These are phyloP conservation scores for Globisporangium nagaii DNA, from an alignment of 352 stramenopile species.

Conservation along the genomic window DNA sequence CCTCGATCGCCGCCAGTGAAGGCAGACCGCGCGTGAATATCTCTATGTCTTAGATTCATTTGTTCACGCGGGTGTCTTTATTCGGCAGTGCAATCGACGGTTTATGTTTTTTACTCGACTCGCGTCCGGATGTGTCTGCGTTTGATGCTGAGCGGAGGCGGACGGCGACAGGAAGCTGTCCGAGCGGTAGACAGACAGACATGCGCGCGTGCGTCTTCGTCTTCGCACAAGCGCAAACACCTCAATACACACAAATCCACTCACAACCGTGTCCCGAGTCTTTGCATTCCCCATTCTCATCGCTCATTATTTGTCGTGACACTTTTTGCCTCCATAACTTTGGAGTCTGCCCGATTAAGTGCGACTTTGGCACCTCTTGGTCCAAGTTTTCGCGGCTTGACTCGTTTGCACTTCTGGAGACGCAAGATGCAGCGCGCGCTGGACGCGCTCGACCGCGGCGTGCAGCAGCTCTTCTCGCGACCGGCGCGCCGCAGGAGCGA, in stretches of 20 bases:
- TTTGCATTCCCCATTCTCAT: not conserved
- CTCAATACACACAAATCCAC: not conserved
- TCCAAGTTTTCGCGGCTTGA: not conserved
- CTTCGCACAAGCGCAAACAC: too few species aligned
- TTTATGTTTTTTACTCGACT: constrained; percentile 6
- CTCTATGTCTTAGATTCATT: constrained; percentile 15
- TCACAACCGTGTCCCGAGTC: not conserved
- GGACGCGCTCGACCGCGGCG: constrained; percentile 20
- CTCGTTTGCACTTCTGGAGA: not conserved
- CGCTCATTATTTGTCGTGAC: too few species aligned
- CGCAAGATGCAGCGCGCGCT: constrained; percentile 21
- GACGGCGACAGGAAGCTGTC: not conserved
- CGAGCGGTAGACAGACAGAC: not conserved
- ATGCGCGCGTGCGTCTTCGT: not conserved
- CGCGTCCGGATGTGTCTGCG: not conserved
- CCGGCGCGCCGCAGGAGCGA: not conserved
- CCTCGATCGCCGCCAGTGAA: not conserved
- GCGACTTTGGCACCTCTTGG: not conserved
- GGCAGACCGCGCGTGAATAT: constrained; percentile 5
- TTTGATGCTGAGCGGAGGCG: not conserved
- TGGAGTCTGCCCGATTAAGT: constrained; percentile 1
- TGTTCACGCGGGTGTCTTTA: not conserved
- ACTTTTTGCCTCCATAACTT: too few species aligned
- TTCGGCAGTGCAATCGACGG: constrained; percentile 9
- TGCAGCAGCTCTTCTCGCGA: constrained; percentile 37